Evolutionary conservation across 1,284 basidiomycete species (phyloP), one percentile per base, ranked within the genome.

Genomic region (Naganishia sp.): DNA sequence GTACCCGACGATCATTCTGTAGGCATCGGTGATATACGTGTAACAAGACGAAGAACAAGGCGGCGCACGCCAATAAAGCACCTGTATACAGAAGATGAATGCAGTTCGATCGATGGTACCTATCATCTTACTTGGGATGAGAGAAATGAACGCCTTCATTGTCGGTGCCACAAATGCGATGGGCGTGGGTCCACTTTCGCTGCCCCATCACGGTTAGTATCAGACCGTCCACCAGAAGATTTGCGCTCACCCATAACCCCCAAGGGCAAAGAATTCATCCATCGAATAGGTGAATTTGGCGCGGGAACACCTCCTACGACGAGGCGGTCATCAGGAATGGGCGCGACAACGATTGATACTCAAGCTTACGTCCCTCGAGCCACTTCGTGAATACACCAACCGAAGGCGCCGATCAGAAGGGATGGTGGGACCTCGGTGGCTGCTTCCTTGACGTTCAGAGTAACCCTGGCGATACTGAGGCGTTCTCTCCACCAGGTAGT

Each of bases 401-500:
- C 58, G 47, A 47, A 61, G 1, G 50, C 35, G 7, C 47, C 47
- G 4, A 61, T 35, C 35, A 61, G 10, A 6, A 61, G 32, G 3
- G 47, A n/a, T 15, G 58, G 15, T 28, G 32, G 21, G 13, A 39
- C 47, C 25, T 60, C 46, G 4, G 4, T 15, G 18, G 18, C 32
- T 23, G 13, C 25, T 18, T 42, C 18, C 18, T 39, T 21, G 5
- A 23, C 11, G 17, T 35, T 35, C 15, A 61, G 11, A 1, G 47
- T 13, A 21, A 61, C 28, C 2, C 35, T n/a, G 2, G 25, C 58
- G 35, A 61, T 61, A 25, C 58, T 61, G 28, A 61, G 58, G 39
- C 58, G 47, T 61, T 61, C 35, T 15, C 58, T 35, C 58, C 58
- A 51, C 58, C 58, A 61, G 23, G 28, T 21, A 51, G 49, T 50